These are phyloP conservation scores for Boechera divaricarpa DNA, from an alignment of 345 rosid genomes.

Conservation along the genomic window DNA sequence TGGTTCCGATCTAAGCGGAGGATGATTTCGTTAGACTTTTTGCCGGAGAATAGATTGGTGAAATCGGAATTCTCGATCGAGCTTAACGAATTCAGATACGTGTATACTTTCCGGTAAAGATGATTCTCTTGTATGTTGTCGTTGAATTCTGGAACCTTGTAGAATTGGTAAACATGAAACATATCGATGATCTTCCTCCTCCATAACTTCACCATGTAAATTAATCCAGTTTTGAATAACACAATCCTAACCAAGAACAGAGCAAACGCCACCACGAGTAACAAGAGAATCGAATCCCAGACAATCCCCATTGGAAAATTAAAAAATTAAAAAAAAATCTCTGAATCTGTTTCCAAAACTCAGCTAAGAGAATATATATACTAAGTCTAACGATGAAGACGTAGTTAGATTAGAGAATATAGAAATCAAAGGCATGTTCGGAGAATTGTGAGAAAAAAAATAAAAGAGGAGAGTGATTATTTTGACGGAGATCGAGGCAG, in stretches of 20 bases:
- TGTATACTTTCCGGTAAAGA: slow-evolving; percentile 54
- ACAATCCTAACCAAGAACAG: slow-evolving; percentile 49
- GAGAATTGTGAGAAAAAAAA: slow-evolving; percentile 10
- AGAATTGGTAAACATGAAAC: slow-evolving; percentile 68
- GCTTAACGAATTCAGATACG: slow-evolving; percentile 67
- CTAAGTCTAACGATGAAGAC: not conserved
- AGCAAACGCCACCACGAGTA: slow-evolving; percentile 3
- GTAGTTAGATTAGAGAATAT: not conserved
- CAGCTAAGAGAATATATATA: not conserved
- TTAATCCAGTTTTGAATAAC: slow-evolving; percentile 67
- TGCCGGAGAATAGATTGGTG: slow-evolving; percentile 80
- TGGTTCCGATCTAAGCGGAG: slow-evolving; percentile 74
- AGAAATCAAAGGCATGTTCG: slow-evolving; percentile 27
- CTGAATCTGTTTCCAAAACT: not conserved
- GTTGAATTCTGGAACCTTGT: slow-evolving; percentile 75
- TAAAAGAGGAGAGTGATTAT: slow-evolving; percentile 13
- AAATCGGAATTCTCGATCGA: slow-evolving; percentile 79
- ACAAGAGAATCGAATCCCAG: slow-evolving; percentile 36
- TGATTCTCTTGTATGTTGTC: slow-evolving; percentile 67
- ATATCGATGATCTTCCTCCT: slow-evolving; percentile 55
- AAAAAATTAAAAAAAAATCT: not conserved
- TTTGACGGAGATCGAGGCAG: slow-evolving; percentile 21
- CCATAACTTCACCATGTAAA: slow-evolving; percentile 56
- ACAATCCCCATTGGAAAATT: slow-evolving; percentile 47
- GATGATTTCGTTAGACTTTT: slow-evolving; percentile 63